Base-by-base conservation (phyloP, 2,329 filamentous ascomycete genomes). In the Hypomyces rosellus region DNA sequence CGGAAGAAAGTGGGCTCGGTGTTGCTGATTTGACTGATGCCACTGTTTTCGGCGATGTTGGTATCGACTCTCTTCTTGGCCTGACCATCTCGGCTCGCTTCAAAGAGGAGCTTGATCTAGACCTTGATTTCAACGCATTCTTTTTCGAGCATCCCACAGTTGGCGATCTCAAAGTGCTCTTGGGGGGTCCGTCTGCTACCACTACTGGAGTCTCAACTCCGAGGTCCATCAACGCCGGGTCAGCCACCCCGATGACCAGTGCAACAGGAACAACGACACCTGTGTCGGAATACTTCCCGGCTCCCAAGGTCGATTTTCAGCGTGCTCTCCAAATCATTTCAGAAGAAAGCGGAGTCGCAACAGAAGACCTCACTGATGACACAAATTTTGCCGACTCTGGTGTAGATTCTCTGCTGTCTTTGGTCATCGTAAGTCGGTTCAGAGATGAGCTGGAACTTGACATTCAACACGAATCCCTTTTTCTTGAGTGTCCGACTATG, bases 331-430 rank as follows among this genome's bases (percentile, higher is more conserved):
- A 33, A 12, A 49, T 52, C 20, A 49, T 52, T 14, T 48, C 46
- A 2, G 46, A 52, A 13, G 50, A 52, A 36, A 52, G 50, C 13
- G 50, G 50, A 4, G 41, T 52, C n/a, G 30, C 46, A 12, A 11
- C 20, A 3, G 46, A 49, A 16, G 50, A 52, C 8, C 46, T 52
- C 18, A 41, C 37, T 12, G 50, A 52, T 8, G 77, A 77, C 58
- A 75, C 77, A 36, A 73, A 70, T 48, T 81, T 82, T 59, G 64
- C 70, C 13, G 78, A 82, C 56, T 68, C 81, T 7, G 79, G 79
- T 36, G 74, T 81, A 14, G 79, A 83, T 61, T 82, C 79, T 2
- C 68, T 83, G 33, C 78, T 82, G 74, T 72, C 76, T 5, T 63
- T 83, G 42, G 78, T 76, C 14, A 76, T 82, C 38, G 72, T 70